Conservation (phyloP, 345 rosid genomes). For the Dimocarpus longan region DNA sequence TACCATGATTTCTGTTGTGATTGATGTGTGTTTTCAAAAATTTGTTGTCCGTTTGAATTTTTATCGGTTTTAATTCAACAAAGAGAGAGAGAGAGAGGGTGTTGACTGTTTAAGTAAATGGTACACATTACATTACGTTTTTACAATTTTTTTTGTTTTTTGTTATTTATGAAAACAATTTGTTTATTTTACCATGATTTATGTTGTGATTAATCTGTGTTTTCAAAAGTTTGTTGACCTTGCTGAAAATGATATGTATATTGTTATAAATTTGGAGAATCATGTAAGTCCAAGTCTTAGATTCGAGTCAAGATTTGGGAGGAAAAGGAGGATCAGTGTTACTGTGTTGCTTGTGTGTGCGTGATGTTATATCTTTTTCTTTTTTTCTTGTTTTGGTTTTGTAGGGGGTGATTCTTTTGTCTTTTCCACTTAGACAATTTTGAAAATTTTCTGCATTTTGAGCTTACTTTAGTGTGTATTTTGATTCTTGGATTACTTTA, state of each 20-base stretch:
- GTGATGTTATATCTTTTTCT: background rate
- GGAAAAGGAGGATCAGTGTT: background rate
- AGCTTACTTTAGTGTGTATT: background rate
- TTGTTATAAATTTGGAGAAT: conserved; percentile 8
- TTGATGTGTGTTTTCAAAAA: too few relatives aligned
- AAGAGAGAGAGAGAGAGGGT: too few relatives aligned
- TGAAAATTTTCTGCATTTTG: background rate
- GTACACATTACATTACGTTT: too few relatives aligned
- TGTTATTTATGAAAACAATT: too few relatives aligned
- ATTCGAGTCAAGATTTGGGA: conserved; percentile 6
- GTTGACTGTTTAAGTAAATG: too few relatives aligned
- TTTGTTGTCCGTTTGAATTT: background rate
- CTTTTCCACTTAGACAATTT: conserved; percentile 6
- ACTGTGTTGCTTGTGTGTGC: background rate
- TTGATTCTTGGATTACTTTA: background rate
- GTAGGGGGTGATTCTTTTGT: background rate
- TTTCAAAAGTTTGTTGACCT: too few relatives aligned
- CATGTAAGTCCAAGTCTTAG: conserved; percentile 2
- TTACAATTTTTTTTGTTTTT: too few relatives aligned
- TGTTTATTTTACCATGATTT: too few relatives aligned
- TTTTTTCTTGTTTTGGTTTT: background rate
- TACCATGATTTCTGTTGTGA: too few relatives aligned
- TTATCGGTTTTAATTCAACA: too few relatives aligned
- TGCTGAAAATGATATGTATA: background rate
- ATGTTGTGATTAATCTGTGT: too few relatives aligned